A percentile compares a stretch with the other conserved stretches of the same genome.
These are phyloP conservation scores for Termitomyces heimii DNA, from an alignment of 768 basidiomycete species.

Conservation along the genomic window DNA sequence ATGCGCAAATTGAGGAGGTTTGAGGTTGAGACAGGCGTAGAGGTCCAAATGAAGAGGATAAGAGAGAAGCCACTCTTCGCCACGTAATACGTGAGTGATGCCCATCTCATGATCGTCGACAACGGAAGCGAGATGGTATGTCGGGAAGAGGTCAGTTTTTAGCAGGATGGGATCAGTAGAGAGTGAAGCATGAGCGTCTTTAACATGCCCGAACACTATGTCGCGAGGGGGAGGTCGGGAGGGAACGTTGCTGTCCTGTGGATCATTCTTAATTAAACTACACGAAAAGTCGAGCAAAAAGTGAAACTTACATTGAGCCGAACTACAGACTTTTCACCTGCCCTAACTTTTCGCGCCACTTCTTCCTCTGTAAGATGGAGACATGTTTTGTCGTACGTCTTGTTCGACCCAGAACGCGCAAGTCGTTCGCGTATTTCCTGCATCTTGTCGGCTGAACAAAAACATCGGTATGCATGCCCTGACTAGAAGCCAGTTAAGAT, in stretches of 20 bases:
- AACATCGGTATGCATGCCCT: slow-evolving; percentile 91
- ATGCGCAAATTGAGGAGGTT: slow-evolving; percentile 82
- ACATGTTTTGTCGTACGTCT: slow-evolving; percentile 86
- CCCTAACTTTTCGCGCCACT: slow-evolving; percentile 61
- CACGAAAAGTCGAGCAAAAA: not conserved
- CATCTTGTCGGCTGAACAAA: slow-evolving; percentile 77
- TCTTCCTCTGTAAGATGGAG: slow-evolving; percentile 86
- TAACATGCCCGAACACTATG: slow-evolving; percentile 69
- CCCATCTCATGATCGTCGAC: slow-evolving; percentile 97
- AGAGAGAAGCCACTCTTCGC: slow-evolving; percentile 98
- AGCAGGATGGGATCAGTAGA: slow-evolving; percentile 89
- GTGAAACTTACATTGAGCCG: slow-evolving; percentile 69
- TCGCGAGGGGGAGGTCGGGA: slow-evolving; percentile 48
- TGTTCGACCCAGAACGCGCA: slow-evolving; percentile 65
- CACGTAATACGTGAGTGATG: slow-evolving; percentile 91
- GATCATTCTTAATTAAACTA: not conserved
- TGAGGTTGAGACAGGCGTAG: slow-evolving; percentile 70
- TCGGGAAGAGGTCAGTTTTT: slow-evolving; percentile 91
- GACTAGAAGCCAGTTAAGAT: slow-evolving; percentile 37
- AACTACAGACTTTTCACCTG: slow-evolving; percentile 78
- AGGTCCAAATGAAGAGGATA: slow-evolving; percentile 87
- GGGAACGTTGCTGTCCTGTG: slow-evolving; percentile 56
- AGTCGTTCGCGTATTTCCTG: slow-evolving; percentile 62
- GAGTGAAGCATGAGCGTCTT: slow-evolving; percentile 70
- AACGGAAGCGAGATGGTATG: slow-evolving; percentile 94